phyloP scores from a whole-genome alignment of 169 alveolate genomes.

The Plasmodium knowlesi region DNA sequence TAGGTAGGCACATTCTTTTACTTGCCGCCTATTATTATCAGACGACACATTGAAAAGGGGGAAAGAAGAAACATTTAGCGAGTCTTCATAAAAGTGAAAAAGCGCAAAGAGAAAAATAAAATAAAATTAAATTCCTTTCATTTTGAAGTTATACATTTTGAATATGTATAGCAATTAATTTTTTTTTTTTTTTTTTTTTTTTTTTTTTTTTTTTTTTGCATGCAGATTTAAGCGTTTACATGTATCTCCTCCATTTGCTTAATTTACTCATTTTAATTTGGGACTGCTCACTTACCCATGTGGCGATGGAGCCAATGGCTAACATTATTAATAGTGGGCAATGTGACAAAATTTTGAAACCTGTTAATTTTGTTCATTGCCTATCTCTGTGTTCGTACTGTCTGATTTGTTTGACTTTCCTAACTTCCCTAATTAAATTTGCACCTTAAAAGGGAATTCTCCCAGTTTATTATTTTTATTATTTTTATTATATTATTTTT shows the following conservation, averaged over 20 bases:
- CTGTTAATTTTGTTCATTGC: neutral
- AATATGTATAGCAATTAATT: neutral
- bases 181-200: neutral
- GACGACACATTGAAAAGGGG: neutral
- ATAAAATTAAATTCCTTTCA: neutral
- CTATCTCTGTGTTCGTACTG: neutral
- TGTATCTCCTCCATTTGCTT: neutral
- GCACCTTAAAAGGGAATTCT: neutral
- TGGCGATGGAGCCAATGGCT: neutral
- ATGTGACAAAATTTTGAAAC: neutral
- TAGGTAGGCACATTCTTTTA: neutral
- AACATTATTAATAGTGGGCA: neutral
- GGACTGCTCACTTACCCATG: neutral
- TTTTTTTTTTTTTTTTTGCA: constrained; percentile 1
- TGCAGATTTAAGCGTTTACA: neutral
- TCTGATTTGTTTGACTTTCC: neutral
- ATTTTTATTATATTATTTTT: no score
- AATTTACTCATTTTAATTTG: neutral
- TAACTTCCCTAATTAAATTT: neutral
- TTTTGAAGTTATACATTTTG: neutral
- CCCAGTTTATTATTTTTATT: neutral
- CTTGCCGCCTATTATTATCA: neutral
- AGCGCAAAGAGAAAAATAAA: neutral
- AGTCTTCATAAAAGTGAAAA: neutral
- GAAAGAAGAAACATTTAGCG: neutral